Evolutionary conservation across 106 monocot genomes (phyloP), one percentile per base, ranked within the genome.

Genomic region (Phalaenopsis equestris): DNA sequence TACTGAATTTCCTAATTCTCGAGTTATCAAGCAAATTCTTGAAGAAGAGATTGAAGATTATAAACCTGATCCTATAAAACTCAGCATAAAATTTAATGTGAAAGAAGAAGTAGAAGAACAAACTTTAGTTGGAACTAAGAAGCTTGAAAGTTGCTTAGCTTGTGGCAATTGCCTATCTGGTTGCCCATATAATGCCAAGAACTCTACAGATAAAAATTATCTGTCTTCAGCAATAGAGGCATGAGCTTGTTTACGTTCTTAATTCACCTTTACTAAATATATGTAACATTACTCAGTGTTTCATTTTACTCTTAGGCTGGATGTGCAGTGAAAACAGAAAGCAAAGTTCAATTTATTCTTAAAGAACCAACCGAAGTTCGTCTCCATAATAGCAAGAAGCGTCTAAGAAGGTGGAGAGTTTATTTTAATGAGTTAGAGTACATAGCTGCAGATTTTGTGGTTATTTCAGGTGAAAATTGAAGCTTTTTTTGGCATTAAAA

Each of bases 111-210:
- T 8, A 17, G 73, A 42, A 42, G 73, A 19, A 0, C 17, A 49
- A 14, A n/a, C 2, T 74, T 42, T 74, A 2, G 74, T 9, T 3
- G 81, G 46, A 56, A 41, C 41, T 30, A 21, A 73, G 42, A 43
- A 78, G 57, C 56, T 57, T 8, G 81, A 47, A 10, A 82, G 52
- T 36, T 86, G 86, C 52, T 47, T 86, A 4, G 86, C 79, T 18
- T 86, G 86, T 82, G 86, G 86, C 21, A 86, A 86, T 79, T 86
- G 86, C 42, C 49, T 86, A 16, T 86, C 86, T 23, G 86, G 86
- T 24, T 86, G 86, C 49, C 86, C 82, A 19, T 86, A 86, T 38
- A 78, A 86, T 82, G 86, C 86, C 30, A 86, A 86, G 78, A 86
- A 86, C 64, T 86, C 86, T 39, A 86, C 82, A 12, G 82, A 86